These are phyloP conservation scores for Drechslera avenae DNA, from an alignment of 2,329 filamentous ascomycete genomes.

Conservation along the genomic window DNA sequence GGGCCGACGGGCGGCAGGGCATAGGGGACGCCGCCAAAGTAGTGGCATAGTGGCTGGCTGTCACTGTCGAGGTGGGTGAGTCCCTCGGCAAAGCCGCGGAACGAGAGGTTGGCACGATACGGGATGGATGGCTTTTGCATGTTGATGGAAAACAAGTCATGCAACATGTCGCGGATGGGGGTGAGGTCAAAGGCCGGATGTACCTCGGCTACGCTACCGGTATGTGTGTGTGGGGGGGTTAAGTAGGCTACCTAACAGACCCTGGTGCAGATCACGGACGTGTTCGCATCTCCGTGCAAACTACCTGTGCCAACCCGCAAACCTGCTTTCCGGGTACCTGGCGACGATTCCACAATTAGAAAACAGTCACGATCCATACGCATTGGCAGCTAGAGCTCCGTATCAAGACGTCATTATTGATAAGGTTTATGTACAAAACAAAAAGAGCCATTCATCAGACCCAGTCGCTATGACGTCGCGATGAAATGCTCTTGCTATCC, in stretches of 20 bases:
- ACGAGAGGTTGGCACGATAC: conserved; percentile 46
- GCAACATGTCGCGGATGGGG: not conserved
- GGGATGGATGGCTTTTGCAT: conserved; percentile 33
- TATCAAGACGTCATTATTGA: conserved; percentile 4
- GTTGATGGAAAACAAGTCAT: not conserved
- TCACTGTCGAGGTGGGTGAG: conserved; percentile 49
- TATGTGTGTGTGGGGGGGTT: not conserved
- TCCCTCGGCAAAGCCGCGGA: conserved; percentile 58
- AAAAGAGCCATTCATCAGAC: conserved; percentile 6
- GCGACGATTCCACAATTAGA: not conserved
- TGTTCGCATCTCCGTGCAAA: not conserved
- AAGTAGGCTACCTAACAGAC: not conserved
- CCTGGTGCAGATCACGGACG: not conserved
- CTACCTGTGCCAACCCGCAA: not conserved
- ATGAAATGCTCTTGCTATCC: conserved; percentile 10
- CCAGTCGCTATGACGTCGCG: conserved; percentile 16
- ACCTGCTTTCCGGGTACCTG: not conserved
- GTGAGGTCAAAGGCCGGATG: not conserved
- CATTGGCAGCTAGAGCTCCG: not conserved
- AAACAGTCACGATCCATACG: not conserved
- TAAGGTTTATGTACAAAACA: not conserved
- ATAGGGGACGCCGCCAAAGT: conserved; percentile 62
- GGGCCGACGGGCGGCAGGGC: conserved; percentile 56
- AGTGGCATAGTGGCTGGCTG: conserved; percentile 52
- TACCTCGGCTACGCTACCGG: conserved; percentile 6